Conservation (phyloP, 2,329 filamentous ascomycete genomes). For the Colletotrichum karsti region DNA sequence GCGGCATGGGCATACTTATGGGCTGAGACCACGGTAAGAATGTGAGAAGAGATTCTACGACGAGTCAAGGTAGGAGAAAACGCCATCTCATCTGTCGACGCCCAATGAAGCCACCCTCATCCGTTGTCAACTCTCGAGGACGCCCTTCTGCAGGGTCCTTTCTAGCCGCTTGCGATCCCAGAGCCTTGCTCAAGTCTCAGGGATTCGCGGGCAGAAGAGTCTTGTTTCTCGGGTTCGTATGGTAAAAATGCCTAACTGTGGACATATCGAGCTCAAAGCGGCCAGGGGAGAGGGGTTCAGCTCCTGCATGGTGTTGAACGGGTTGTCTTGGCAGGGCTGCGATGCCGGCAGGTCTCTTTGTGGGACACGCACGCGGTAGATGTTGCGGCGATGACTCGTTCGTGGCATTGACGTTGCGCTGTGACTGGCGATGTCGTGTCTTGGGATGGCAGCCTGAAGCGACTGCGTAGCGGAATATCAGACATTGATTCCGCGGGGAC, state of each 20-base stretch:
- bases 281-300: slow-evolving; percentile 5
- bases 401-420: background rate
- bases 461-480: background rate
- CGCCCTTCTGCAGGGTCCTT: slow-evolving; percentile 1
- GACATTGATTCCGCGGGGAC: slow-evolving; percentile 22
- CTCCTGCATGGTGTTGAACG: slow-evolving; percentile 15
- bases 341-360: background rate
- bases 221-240: background rate
- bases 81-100: background rate
- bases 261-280: slow-evolving; percentile 7
- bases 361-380: background rate
- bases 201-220: background rate
- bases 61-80: slow-evolving; percentile 20
- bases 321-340: background rate
- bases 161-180: background rate
- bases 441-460: background rate
- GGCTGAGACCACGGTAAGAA: background rate
- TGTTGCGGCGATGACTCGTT: background rate
- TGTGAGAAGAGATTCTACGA: background rate
- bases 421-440: slow-evolving; percentile 1
- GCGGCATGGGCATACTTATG: slow-evolving; percentile 5
- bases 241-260: slow-evolving; percentile 16
- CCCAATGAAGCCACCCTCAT: background rate
- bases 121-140: background rate
- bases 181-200: background rate